A percentile compares a stretch with the other conserved stretches of the same genome.
These are phyloP conservation scores for Odonthalia washingtoniensis DNA, from an alignment of 31 red algal species.

Conservation along the genomic window DNA sequence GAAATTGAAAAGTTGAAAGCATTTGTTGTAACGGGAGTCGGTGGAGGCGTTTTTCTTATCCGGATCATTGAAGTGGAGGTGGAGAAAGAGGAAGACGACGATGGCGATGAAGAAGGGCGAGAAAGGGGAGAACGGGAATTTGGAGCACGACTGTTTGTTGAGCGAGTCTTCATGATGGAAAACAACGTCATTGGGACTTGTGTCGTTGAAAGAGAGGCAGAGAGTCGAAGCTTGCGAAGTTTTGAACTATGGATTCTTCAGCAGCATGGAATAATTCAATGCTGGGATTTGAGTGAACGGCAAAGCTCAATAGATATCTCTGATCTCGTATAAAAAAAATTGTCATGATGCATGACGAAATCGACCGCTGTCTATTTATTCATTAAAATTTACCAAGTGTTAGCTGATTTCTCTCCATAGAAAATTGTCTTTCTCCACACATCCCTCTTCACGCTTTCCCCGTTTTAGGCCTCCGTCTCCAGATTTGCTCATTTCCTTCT, in stretches of 20 bases:
- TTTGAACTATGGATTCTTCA: conserved; percentile 42
- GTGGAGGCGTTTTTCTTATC: conserved; percentile 29
- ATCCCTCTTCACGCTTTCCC: too few species aligned
- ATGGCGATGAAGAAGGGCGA: neutral
- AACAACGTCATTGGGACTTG: conserved; percentile 30
- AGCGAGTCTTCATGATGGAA: conserved; percentile 10
- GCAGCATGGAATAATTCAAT: conserved; percentile 23
- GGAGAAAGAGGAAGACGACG: neutral
- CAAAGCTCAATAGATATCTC: conserved; percentile 22
- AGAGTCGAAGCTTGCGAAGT: neutral
- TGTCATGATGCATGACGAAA: too few species aligned
- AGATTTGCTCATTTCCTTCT: too few species aligned
- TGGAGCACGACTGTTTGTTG: conserved; percentile 23
- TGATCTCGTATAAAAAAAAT: neutral
- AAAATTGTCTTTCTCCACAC: too few species aligned
- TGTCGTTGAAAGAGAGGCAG: conserved; percentile 26
- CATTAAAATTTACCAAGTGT: too few species aligned
- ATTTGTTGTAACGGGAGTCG: conserved; percentile 22
- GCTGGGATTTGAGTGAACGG: conserved; percentile 39
- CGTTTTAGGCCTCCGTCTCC: too few species aligned
- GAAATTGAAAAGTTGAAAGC: conserved; percentile 12
- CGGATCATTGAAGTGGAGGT: neutral
- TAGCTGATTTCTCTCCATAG: too few species aligned
- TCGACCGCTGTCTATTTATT: too few species aligned
- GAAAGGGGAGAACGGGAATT: too few species aligned